Evolutionary conservation across 2,329 filamentous ascomycete genomes (phyloP).

Genomic region (Sporothrix luriei): DNA sequence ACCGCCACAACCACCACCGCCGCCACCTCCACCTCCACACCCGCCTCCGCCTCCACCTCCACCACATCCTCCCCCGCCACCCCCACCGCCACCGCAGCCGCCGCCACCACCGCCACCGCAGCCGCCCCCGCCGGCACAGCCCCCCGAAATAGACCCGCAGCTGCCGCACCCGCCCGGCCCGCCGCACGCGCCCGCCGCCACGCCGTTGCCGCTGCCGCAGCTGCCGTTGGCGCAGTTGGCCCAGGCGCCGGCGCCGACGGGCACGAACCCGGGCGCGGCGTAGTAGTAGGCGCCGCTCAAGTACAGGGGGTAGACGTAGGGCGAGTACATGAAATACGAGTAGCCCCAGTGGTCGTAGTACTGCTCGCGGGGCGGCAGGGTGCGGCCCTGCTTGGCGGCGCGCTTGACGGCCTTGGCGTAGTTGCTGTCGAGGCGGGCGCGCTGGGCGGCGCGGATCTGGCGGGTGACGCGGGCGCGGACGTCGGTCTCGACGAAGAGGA

Average conservation of each 20-base stretch:
- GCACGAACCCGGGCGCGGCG: conserved; percentile 46
- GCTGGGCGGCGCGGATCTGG: conserved; percentile 45
- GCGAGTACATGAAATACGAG: conserved; percentile 53
- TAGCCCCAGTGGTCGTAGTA: conserved; percentile 61
- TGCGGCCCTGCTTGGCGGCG: conserved; percentile 54
- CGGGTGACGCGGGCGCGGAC: conserved; percentile 6
- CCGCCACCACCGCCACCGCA: conserved; percentile 26
- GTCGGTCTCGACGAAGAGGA: conserved; percentile 43
- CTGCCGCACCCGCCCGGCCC: conserved; percentile 46
- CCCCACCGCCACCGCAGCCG: neutral
- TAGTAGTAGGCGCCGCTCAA: conserved; percentile 52
- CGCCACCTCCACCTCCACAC: neutral
- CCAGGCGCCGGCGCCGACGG: conserved; percentile 43
- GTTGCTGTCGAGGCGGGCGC: conserved; percentile 52
- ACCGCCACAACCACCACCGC: neutral
- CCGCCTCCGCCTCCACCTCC: conserved; percentile 22
- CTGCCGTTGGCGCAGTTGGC: conserved; percentile 53
- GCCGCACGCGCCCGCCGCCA: conserved; percentile 51
- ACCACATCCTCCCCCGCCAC: neutral
- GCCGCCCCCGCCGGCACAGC: conserved; percentile 17
- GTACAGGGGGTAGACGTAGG: conserved; percentile 50
- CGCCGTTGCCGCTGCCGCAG: conserved; percentile 49
- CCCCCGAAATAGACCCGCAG: conserved; percentile 3
- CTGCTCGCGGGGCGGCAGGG: conserved; percentile 51
- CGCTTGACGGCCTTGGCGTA: conserved; percentile 59